phyloP scores from a whole-genome alignment of 495 filamentous ascomycete species.

The Trichocladium uniseriatum region DNA sequence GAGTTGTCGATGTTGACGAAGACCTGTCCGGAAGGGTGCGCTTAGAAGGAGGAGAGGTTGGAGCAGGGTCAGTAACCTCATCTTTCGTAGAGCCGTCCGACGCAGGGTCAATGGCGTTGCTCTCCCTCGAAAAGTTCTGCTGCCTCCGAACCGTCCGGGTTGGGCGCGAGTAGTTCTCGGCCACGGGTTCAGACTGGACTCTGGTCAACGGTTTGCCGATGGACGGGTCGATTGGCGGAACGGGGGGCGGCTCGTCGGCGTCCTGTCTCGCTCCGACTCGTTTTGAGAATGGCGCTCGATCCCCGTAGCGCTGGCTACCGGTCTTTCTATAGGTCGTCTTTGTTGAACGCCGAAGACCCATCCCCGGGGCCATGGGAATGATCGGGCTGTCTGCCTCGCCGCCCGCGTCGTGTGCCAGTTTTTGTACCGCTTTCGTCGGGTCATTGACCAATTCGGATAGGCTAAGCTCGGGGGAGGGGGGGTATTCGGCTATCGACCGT shows the following conservation, averaged over 20 bases:
- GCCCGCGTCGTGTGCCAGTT: slow-evolving; percentile 45
- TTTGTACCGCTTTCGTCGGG: slow-evolving; percentile 57
- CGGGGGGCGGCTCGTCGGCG: slow-evolving; percentile 43
- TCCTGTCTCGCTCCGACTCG: slow-evolving; percentile 47
- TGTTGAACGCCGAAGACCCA: slow-evolving; percentile 78
- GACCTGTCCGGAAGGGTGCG: slow-evolving; percentile 19
- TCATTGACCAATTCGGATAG: slow-evolving; percentile 77
- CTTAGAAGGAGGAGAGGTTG: slow-evolving; percentile 14
- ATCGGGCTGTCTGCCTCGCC: slow-evolving; percentile 72
- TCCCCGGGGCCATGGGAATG: slow-evolving; percentile 62
- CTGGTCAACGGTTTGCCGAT: slow-evolving; percentile 50
- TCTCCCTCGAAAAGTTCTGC: slow-evolving; percentile 33
- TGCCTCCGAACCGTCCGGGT: slow-evolving; percentile 36
- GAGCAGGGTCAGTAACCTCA: slow-evolving; percentile 10
- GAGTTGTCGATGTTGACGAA: slow-evolving; percentile 16
- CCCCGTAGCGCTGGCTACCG: slow-evolving; percentile 52
- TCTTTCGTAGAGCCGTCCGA: slow-evolving; percentile 10
- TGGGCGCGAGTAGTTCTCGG: slow-evolving; percentile 48
- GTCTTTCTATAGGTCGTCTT: slow-evolving; percentile 80
- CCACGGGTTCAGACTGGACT: slow-evolving; percentile 69
- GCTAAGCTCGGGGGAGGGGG: slow-evolving; percentile 49
- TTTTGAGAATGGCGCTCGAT: slow-evolving; percentile 57
- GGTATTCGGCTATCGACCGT: slow-evolving; percentile 48
- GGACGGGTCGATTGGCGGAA: slow-evolving; percentile 41
- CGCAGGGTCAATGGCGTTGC: background rate